Base-by-base conservation (phyloP, 75 land plant species). In the Sequoia sempervirens region DNA sequence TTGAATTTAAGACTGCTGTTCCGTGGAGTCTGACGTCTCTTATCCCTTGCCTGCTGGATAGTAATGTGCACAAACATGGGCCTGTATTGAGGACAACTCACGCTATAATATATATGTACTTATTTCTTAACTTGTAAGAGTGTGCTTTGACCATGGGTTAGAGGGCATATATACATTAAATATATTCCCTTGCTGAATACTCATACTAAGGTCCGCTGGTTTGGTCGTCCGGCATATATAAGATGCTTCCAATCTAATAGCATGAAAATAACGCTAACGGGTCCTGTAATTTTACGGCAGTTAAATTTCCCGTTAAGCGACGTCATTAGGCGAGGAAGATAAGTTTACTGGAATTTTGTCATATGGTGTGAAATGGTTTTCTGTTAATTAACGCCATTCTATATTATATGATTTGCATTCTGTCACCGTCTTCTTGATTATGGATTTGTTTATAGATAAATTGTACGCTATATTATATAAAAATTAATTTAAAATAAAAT, bases 1-100 rank as follows among this genome's bases (percentile, higher is more conserved):
- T 78, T 36, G 47, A 78, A 78, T 78, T n/a, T 11, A 45, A 7
- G 45, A 78, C 46, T 26, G 80, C 30, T 78, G 52, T 43, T 78
- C 80, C 80, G 50, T 78, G 80, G 47, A 18, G 28, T 78, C 80
- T 78, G 80, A 78, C 80, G 45, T 43, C 30, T 78, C 80, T 78
- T 43, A 43, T 78, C 46, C 36, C 73, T 70, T 70, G 80, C 41
- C 78, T 78, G 45, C 80, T 75, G 47, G 32, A 78, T 28, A 45
- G 50, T 45, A 43, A 43, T 50, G 53, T 50, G 53, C 53, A 50
- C 15, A 50, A 50, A 50, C 53, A 50, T 43, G 46, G 45, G 50
- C 80, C 46, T 78, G 11, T 32, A 26, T 20, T 78, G 14, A 43
- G 26, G 40, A 43, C 80, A 76, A 26, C 8, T 26, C 68, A 64